Evolutionary conservation across 371 early-diverging fungal genomes (phyloP).

Genomic region (Saksenaea vasiformis): DNA sequence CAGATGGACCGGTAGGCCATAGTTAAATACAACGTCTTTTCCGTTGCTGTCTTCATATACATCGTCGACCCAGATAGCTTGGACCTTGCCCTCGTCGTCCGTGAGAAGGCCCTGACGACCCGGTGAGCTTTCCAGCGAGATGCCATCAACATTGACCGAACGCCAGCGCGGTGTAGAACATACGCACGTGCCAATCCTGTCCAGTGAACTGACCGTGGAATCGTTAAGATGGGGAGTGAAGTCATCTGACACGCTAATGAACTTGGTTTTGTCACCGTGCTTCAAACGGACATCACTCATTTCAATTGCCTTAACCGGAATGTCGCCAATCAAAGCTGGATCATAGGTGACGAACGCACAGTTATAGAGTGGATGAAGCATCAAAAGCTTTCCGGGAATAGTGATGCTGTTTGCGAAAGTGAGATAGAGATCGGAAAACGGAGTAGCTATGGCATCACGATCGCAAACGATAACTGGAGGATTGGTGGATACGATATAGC

Average conservation of each 20-base stretch:
- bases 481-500: conserved; percentile 72
- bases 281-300: conserved; percentile 56
- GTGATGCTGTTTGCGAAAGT: conserved; percentile 84
- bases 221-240: conserved; percentile 55
- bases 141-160: conserved; percentile 77
- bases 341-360: conserved; percentile 78
- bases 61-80: conserved; percentile 77
- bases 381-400: conserved; percentile 72
- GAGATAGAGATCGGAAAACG: conserved; percentile 72
- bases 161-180: conserved; percentile 67
- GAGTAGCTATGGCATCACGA: conserved; percentile 77
- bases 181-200: conserved; percentile 64
- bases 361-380: conserved; percentile 82
- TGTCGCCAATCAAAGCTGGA: conserved; percentile 65
- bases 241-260: conserved; percentile 68
- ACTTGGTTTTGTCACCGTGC: conserved; percentile 64
- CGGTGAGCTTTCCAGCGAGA: conserved; percentile 66
- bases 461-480: conserved; percentile 75
- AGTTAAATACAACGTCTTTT: conserved; percentile 66
- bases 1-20: conserved; percentile 52
- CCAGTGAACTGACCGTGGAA: conserved; percentile 59
- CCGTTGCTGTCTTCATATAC: conserved; percentile 66
- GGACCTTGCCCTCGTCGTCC: conserved; percentile 65
- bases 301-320: conserved; percentile 67
- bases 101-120: conserved; percentile 58